A percentile compares a stretch with the other conserved stretches of the same genome.
Evolutionary conservation across 2,329 filamentous ascomycete species (phyloP).

Genomic region (Stromatinia cepivora): DNA sequence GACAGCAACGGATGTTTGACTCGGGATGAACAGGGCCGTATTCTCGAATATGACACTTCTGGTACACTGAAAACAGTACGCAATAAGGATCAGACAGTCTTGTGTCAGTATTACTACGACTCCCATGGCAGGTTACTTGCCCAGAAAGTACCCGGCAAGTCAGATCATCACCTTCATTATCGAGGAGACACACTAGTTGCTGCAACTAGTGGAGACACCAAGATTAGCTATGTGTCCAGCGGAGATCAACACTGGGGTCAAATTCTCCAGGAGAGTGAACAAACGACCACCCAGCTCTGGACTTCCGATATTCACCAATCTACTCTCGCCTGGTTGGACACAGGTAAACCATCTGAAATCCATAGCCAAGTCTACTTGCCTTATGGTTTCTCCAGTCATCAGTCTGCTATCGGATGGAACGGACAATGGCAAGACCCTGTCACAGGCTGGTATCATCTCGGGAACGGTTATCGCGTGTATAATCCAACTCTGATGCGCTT

Average conservation of each 20-base stretch:
- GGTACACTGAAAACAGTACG: neutral
- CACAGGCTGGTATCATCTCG: slow-evolving; percentile 1
- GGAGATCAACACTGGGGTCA: slow-evolving; percentile 1
- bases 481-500: neutral
- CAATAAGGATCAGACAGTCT: neutral
- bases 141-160: neutral
- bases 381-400: neutral
- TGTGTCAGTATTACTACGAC: slow-evolving; percentile 3
- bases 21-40: neutral
- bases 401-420: neutral
- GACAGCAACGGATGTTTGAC: neutral
- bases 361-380: neutral
- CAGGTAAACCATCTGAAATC: neutral
- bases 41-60: neutral
- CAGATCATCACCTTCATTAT: neutral
- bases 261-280: neutral
- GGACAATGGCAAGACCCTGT: neutral
- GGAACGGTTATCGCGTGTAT: neutral
- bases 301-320: neutral
- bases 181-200: neutral
- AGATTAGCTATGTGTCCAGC: neutral
- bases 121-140: neutral
- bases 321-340: neutral
- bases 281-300: neutral
- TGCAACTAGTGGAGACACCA: neutral